Conservation (phyloP, 1,284 basidiomycete species). For the Cystobasidium sp. region DNA sequence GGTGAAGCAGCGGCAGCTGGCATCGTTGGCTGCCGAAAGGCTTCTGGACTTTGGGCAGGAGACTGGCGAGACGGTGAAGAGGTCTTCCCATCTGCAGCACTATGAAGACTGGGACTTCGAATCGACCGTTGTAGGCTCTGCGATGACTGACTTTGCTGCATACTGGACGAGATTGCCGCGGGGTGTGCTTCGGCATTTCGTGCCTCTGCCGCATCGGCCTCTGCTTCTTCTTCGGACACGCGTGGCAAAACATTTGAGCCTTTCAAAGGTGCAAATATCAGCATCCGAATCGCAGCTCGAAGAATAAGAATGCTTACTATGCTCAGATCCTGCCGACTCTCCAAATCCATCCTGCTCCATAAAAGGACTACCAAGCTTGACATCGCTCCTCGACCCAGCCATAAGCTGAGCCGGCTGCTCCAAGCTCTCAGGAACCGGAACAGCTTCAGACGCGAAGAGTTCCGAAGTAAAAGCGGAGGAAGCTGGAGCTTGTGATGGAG, state of each 20-base stretch:
- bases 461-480: constrained; percentile 18
- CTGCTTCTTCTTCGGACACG: background rate
- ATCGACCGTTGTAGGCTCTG: background rate
- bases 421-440: background rate
- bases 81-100: background rate
- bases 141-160: background rate
- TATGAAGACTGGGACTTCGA: background rate
- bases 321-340: background rate
- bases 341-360: constrained; percentile 27
- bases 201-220: background rate
- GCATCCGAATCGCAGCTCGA: background rate
- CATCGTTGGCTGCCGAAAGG: background rate
- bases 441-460: background rate
- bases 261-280: background rate
- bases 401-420: background rate
- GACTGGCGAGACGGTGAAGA: background rate
- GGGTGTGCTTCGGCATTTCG: background rate
- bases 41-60: background rate
- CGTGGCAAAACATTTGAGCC: background rate
- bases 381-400: background rate
- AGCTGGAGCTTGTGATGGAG: background rate
- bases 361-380: constrained; percentile 27
- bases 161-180: background rate
- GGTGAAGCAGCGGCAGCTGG: background rate
- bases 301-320: background rate